phyloP scores from a whole-genome alignment of 2,329 filamentous ascomycete species.

The Lasiodiplodia gonubiensis region DNA sequence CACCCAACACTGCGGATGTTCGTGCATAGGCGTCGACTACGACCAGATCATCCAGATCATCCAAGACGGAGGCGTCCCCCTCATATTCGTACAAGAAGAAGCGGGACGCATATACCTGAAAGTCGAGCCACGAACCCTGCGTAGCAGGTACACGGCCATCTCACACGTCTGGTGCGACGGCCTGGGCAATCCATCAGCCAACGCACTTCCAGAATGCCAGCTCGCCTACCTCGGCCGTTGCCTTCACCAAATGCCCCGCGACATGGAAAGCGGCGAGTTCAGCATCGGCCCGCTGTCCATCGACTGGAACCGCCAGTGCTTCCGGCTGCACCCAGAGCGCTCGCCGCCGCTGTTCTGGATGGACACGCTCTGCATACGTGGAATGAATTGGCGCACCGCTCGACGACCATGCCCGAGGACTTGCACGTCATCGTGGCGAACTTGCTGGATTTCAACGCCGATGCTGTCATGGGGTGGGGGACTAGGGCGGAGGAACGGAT shows the following conservation, averaged over 20 bases:
- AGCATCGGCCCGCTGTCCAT: slow-evolving; percentile 20
- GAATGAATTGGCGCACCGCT: slow-evolving; percentile 31
- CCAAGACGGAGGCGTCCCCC: not conserved
- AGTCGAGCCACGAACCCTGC: slow-evolving; percentile 1
- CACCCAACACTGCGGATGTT: not conserved
- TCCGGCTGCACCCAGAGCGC: not conserved
- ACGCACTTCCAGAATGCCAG: slow-evolving; percentile 31
- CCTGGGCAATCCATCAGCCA: slow-evolving; percentile 30
- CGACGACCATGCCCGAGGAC: slow-evolving; percentile 32
- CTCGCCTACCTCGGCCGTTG: not conserved
- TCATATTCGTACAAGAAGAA: slow-evolving; percentile 3
- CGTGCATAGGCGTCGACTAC: not conserved
- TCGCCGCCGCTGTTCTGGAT: slow-evolving; percentile 31
- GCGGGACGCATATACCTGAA: slow-evolving; percentile 5
- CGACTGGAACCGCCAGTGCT: slow-evolving; percentile 17
- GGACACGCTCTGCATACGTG: slow-evolving; percentile 34
- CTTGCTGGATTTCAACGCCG: slow-evolving; percentile 29
- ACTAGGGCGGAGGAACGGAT: slow-evolving; percentile 2
- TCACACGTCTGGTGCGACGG: slow-evolving; percentile 34
- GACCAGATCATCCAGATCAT: slow-evolving; percentile 2
- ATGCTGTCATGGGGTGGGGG: slow-evolving; percentile 16
- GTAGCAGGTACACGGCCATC: slow-evolving; percentile 28
- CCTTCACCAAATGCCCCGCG: slow-evolving; percentile 8
- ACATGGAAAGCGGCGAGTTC: not conserved
- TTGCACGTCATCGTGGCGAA: slow-evolving; percentile 31